Evolutionary conservation across 768 basidiomycete species (phyloP).

Genomic region (Crepidotus variabilis): DNA sequence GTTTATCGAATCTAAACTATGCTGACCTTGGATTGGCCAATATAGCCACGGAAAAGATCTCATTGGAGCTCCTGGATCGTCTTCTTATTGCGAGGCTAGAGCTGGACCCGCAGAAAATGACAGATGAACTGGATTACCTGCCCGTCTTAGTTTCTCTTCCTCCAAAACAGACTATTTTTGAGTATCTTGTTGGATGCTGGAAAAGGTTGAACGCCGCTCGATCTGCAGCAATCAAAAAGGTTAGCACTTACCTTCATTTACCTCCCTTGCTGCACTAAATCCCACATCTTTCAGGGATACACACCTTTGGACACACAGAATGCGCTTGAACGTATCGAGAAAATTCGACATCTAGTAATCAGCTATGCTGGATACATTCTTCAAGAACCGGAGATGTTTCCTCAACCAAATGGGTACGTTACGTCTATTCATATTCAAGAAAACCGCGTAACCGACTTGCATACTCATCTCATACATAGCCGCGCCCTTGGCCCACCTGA

Average conservation of each 20-base stretch:
- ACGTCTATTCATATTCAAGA: not conserved
- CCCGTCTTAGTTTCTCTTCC: slow-evolving; percentile 77
- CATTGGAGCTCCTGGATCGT: slow-evolving; percentile 65
- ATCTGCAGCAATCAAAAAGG: slow-evolving; percentile 61
- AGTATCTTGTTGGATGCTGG: slow-evolving; percentile 88
- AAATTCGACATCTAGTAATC: slow-evolving; percentile 76
- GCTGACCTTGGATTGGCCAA: slow-evolving; percentile 4
- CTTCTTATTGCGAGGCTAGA: slow-evolving; percentile 84
- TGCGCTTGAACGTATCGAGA: slow-evolving; percentile 66
- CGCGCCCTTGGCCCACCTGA: slow-evolving; percentile 75
- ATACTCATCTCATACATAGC: slow-evolving; percentile 34
- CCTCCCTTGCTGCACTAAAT: not conserved
- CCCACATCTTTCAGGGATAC: slow-evolving; percentile 41
- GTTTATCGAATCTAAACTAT: slow-evolving; percentile 2
- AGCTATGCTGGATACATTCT: slow-evolving; percentile 87
- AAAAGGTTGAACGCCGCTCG: slow-evolving; percentile 68
- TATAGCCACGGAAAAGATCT: slow-evolving; percentile 40
- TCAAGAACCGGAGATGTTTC: slow-evolving; percentile 94
- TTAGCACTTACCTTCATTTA: slow-evolving; percentile 14
- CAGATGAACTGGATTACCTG: slow-evolving; percentile 75
- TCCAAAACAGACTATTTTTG: slow-evolving; percentile 73
- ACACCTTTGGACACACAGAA: slow-evolving; percentile 56
- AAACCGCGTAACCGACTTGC: not conserved
- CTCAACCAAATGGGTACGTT: slow-evolving; percentile 74
- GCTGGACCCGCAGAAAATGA: slow-evolving; percentile 67